A percentile compares a stretch with the other conserved stretches of the same genome.
These are phyloP conservation scores for Coemansia sp. DNA, from an alignment of 192 early-diverging fungal species.

Conservation along the genomic window DNA sequence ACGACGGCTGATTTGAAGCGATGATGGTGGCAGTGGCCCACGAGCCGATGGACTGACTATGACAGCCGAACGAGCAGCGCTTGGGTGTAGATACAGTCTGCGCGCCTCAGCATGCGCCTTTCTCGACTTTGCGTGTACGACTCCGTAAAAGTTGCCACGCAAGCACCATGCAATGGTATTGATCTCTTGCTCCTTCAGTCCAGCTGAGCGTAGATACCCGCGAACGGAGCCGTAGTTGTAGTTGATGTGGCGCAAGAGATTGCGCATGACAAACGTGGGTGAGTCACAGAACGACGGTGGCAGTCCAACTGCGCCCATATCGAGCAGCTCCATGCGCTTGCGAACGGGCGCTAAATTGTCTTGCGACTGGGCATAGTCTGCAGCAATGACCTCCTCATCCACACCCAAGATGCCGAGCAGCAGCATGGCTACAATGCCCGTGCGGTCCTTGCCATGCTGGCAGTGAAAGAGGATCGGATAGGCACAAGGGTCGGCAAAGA, in stretches of 20 bases:
- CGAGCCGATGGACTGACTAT: constrained; percentile 13
- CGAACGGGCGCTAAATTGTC: constrained; percentile 48
- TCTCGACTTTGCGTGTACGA: constrained; percentile 24
- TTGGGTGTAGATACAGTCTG: constrained; percentile 25
- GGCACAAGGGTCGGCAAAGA: constrained; percentile 57
- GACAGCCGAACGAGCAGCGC: constrained; percentile 16
- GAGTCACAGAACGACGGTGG: constrained; percentile 57
- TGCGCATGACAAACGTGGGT: constrained; percentile 52
- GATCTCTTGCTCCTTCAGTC: constrained; percentile 42
- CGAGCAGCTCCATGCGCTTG: constrained; percentile 50
- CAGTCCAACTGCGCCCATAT: constrained; percentile 59
- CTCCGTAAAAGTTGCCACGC: constrained; percentile 51
- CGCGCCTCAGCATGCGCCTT: constrained; percentile 18
- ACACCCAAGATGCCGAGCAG: constrained; percentile 58
- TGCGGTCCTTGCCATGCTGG: constrained; percentile 70
- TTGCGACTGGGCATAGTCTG: constrained; percentile 61
- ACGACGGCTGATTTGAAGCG: constrained; percentile 4
- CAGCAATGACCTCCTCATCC: constrained; percentile 58
- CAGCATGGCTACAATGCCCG: constrained; percentile 62
- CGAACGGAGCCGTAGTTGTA: constrained; percentile 44
- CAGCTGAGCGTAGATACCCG: constrained; percentile 48
- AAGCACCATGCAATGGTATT: constrained; percentile 53
- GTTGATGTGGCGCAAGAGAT: constrained; percentile 37
- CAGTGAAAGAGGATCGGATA: constrained; percentile 70
- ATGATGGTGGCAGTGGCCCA: neutral